phyloP scores from a whole-genome alignment of 805 yeast genomes.

The Wickerhamiella vanderwaltii region DNA sequence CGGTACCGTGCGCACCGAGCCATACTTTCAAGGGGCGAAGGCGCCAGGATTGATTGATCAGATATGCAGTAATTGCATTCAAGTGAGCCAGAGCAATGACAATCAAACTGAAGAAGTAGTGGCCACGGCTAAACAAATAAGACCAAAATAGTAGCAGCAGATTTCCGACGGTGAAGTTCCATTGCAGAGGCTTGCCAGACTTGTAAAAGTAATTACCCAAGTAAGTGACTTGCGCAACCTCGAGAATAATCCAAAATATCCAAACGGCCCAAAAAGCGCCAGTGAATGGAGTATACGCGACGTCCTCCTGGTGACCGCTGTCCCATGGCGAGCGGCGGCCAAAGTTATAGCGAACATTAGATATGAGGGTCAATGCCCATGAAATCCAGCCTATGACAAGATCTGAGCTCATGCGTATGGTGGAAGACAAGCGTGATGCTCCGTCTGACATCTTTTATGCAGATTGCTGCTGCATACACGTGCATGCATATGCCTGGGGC shows the following conservation, averaged over 20 bases:
- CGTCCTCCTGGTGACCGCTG: conserved; percentile 37
- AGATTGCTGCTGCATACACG: conserved; percentile 7
- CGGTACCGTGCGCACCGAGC: conserved; percentile 51
- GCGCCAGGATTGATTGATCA: conserved; percentile 46
- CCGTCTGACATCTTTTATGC: neutral
- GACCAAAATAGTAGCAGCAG: conserved; percentile 52
- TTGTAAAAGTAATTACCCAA: conserved; percentile 25
- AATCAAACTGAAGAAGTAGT: conserved; percentile 48
- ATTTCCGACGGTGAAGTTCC: conserved; percentile 55
- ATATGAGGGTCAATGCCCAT: conserved; percentile 43
- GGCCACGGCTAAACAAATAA: conserved; percentile 44
- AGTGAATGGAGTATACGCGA: conserved; percentile 60
- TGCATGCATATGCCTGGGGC: no score
- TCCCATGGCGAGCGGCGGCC: conserved; percentile 38
- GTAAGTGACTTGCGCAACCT: conserved; percentile 37
- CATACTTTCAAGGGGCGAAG: conserved; percentile 41
- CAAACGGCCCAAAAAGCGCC: conserved; percentile 30
- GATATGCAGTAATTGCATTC: conserved; percentile 44
- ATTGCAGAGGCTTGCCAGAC: conserved; percentile 32
- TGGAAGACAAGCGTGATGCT: neutral
- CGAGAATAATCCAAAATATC: conserved; percentile 47
- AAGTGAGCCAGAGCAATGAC: conserved; percentile 46
- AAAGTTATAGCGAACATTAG: conserved; percentile 43
- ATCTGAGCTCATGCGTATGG: neutral
- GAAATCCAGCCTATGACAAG: conserved; percentile 41